Evolutionary conservation across 2,329 filamentous ascomycete genomes (phyloP).

Genomic region (Fusarium secorum): DNA sequence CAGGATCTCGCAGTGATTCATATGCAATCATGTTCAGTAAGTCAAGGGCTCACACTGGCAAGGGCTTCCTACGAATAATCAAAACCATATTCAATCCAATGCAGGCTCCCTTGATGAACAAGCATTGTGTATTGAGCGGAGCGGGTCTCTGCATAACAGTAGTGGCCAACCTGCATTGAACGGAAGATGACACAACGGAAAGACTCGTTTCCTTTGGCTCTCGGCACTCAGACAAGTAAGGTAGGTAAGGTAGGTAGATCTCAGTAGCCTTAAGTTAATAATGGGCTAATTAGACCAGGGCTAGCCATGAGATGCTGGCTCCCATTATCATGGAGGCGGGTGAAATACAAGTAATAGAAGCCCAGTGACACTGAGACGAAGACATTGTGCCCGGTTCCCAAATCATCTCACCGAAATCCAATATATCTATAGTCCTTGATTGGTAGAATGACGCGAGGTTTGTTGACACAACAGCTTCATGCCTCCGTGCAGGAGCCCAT

Average conservation of each 20-base stretch:
- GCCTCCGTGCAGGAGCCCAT: background rate
- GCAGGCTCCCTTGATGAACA: background rate
- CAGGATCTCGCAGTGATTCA: background rate
- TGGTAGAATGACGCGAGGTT: slow-evolving; percentile 5
- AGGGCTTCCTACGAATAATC: background rate
- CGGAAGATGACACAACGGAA: background rate
- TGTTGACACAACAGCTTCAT: slow-evolving; percentile 16
- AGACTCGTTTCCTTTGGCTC: background rate
- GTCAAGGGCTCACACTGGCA: background rate
- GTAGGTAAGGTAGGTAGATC: background rate
- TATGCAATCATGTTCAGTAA: background rate
- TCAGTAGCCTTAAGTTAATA: background rate
- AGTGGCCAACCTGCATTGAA: background rate
- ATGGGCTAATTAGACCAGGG: background rate
- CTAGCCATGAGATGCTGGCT: background rate
- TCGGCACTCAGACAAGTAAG: background rate
- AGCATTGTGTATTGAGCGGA: slow-evolving; percentile 9
- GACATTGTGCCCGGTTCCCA: background rate
- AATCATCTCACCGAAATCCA: background rate
- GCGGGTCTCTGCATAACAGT: background rate
- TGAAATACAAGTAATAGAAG: background rate
- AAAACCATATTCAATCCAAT: background rate
- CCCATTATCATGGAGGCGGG: background rate
- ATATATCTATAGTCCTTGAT: slow-evolving; percentile 1
- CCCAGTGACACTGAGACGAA: background rate